Evolutionary conservation across 2,329 filamentous ascomycete species (phyloP), one percentile per base, ranked within the genome.

Genomic region (Geosmithia flava): DNA sequence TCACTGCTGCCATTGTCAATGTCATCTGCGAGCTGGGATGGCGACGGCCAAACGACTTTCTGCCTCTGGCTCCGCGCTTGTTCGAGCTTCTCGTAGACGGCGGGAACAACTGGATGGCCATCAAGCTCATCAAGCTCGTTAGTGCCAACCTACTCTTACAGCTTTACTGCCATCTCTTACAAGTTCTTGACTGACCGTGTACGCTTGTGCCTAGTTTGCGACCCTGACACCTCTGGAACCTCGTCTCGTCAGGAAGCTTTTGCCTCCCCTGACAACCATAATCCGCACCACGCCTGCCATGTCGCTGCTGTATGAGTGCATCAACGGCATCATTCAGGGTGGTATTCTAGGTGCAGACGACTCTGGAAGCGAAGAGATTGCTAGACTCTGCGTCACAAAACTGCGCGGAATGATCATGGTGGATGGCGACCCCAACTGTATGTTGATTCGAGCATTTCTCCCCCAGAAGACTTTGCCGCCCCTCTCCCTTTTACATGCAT

Each of bases 71-170:
- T 1, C 93, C 93, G 8, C 77, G 93, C 50, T 68, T 98, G 23
- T 98, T 97, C 58, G 90, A 96, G 60, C 74, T 98, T 17, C 71
- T 98, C 23, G 90, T 96, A 13, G 85, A 94, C 51, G 84, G 89
- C 49, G 85, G 85, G 39, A 97, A 98, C 66, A 98, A 98, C 65
- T 98, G 93, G 93, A 97, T 98, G 91, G 90, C 90, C 50, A 98
- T 98, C 62, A 98, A 98, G 64, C 80, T 98, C 53, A 97, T 98
- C 63, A 98, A 98, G 68, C 76, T 98, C 53, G 87, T 91, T 16
- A 16, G 42, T 41, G 7, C 13, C 47, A 16, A 37, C 3, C 33
- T n/a, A n/a, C n/a, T 11, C 23, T 50, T n/a, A 16, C 20, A 16
- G 42, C 19, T 13, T 6, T 20, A 3, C 17, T 20, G 27, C 20